Base-by-base conservation (phyloP, 768 basidiomycete genomes). In the Exsudoporus frostii region DNA sequence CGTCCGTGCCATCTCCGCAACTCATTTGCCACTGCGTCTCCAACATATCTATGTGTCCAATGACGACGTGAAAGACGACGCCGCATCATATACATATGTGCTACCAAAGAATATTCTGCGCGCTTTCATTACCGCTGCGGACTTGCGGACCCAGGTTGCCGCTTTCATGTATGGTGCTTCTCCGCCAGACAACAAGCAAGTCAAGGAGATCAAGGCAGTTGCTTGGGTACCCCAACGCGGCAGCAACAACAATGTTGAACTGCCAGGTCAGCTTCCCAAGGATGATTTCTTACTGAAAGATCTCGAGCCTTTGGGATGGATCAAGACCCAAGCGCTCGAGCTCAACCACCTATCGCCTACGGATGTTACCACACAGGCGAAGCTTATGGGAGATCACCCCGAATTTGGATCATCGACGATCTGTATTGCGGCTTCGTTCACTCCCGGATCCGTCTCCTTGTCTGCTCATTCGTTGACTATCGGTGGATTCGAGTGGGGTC, bases 31-130 rank as follows among this genome's bases (percentile, higher is more conserved):
- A 5, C 85, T 99, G 55, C 92, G 97, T 65, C 79, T 98, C 55
- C 95, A 98, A 68, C 95, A 99, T 68, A 97, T 98, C 72, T 98
- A 97, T 70, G 97, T 99, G 30, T 96, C 94, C 38, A 99, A 98
- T 66, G 97, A 99, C 64, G 96, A 99, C 65, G 95, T 99, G 65
- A 96, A 96, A 72, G 97, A 99, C 66, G 97, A 98, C 64, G 93
- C 95, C 5, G 85, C 88, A 22, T 91, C 91, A 8, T 93, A 82
- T 71, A 99, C 97, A 36, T 98, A 92, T 64, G 93, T 99, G 49
- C 78, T 99, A 48, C 95, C 97, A 27, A 99, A 99, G 81, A 99
- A 99, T 70, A 80, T 98, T 48, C 78, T 99, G 30, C 88, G 91
- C 43, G 88, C 93, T 3, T 98, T 99, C 75, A 89, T 98, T 62